These are phyloP conservation scores for Fraxinus xanthoxyloides DNA, from an alignment of 305 asterid species.

Conservation along the genomic window DNA sequence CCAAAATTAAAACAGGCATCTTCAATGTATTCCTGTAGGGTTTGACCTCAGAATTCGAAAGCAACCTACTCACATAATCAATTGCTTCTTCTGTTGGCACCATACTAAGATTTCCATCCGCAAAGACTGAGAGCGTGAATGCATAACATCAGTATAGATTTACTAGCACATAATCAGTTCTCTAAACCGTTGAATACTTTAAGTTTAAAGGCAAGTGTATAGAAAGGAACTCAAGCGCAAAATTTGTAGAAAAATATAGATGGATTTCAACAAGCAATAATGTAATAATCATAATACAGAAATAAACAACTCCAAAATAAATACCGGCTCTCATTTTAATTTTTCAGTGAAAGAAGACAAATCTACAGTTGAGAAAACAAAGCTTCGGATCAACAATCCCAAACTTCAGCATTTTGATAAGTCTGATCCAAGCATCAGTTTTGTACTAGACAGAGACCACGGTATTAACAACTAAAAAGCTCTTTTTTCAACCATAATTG, in stretches of 20 bases:
- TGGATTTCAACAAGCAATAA: background rate
- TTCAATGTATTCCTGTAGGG: conserved; percentile 59
- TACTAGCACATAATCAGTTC: conserved; percentile 16
- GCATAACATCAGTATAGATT: conserved; percentile 18
- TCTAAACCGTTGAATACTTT: background rate
- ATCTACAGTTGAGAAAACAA: background rate
- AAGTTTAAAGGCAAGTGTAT: background rate
- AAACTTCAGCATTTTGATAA: background rate
- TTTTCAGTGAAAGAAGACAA: background rate
- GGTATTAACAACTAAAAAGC: background rate
- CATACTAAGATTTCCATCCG: conserved; percentile 57
- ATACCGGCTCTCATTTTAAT: background rate
- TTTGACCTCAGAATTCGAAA: conserved; percentile 54
- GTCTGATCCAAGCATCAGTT: background rate
- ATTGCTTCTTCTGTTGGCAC: conserved; percentile 61
- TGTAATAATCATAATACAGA: background rate
- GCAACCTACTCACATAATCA: conserved; percentile 50
- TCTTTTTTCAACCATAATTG: background rate
- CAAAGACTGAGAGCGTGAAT: conserved; percentile 29
- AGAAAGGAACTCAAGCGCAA: background rate
- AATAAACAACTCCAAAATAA: background rate
- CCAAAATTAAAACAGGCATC: conserved; percentile 92
- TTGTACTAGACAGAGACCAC: background rate
- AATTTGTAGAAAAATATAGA: background rate
- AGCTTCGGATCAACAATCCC: background rate